phyloP scores from a whole-genome alignment of 306 rosid genomes.

The Dryas drummondii region DNA sequence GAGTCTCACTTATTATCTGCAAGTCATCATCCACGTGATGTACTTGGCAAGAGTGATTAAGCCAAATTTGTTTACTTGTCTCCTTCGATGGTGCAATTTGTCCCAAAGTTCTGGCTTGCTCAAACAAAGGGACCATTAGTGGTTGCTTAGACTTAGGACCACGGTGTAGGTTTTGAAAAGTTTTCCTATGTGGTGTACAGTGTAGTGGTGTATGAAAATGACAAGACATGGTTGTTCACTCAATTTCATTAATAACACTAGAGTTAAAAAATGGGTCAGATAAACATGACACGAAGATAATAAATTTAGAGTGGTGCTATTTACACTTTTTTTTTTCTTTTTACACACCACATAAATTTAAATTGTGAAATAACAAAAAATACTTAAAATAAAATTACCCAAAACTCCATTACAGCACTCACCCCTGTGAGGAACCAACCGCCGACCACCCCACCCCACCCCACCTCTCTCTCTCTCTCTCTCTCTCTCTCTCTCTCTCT shows the following conservation, averaged over 20 bases:
- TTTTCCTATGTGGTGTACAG: conserved; percentile 24
- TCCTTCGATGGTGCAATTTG: conserved; percentile 26
- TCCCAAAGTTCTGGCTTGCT: conserved; percentile 22
- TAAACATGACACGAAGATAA: conserved; percentile 1
- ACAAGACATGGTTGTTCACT: conserved; percentile 36
- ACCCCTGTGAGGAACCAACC: too few species aligned
- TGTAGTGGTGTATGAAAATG: conserved; percentile 44
- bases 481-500: too few species aligned
- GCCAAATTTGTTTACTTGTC: conserved; percentile 34
- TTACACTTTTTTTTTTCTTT: too few species aligned
- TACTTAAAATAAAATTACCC: too few species aligned
- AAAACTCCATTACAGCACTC: too few species aligned
- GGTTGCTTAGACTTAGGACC: conserved; percentile 35
- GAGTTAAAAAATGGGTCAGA: background rate
- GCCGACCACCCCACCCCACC: too few species aligned
- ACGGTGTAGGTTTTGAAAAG: conserved; percentile 32
- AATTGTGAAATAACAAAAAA: too few species aligned
- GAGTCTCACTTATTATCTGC: conserved; percentile 19
- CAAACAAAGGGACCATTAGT: conserved; percentile 37
- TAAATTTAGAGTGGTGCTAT: background rate
- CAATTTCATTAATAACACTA: conserved; percentile 22
- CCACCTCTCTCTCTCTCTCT: too few species aligned
- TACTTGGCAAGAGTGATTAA: conserved; percentile 29
- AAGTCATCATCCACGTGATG: conserved; percentile 31
- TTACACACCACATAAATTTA: too few species aligned